Percentiles rank a stretch among this genome's conserved stretches.
Evolutionary conservation across 2,329 filamentous ascomycete genomes (phyloP).

Genomic region (Colletotrichum agaves): DNA sequence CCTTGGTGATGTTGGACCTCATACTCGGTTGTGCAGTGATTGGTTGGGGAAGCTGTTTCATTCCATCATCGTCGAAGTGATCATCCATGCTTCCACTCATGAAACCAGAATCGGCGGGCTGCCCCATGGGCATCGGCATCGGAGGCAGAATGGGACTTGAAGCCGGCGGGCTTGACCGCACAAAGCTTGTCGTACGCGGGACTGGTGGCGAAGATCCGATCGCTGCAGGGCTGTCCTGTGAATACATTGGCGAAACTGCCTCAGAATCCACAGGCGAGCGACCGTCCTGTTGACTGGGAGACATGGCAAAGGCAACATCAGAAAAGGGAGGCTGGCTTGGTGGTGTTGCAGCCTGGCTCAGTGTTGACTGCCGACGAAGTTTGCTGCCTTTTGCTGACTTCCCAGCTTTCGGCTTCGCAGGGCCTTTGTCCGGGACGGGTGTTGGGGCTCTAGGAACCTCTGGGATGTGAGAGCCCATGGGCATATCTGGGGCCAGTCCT

Average conservation of each 20-base stretch:
- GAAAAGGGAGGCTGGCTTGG: constrained; percentile 48
- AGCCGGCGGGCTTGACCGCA: constrained; percentile 70
- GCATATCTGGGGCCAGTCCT: constrained; percentile 58
- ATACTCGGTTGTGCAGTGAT: constrained; percentile 43
- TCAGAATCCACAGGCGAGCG: constrained; percentile 64
- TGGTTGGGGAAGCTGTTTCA: constrained; percentile 53
- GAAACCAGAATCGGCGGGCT: constrained; percentile 82
- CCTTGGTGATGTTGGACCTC: constrained; percentile 48
- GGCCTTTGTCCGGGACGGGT: constrained; percentile 69
- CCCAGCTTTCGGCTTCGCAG: constrained; percentile 42
- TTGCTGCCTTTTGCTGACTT: constrained; percentile 57
- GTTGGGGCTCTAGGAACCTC: constrained; percentile 82
- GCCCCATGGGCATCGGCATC: constrained; percentile 68
- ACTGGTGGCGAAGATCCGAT: constrained; percentile 93
- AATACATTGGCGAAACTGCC: constrained; percentile 62
- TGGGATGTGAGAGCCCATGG: constrained; percentile 67
- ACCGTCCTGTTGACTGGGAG: constrained; percentile 59
- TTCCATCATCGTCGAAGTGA: constrained; percentile 70
- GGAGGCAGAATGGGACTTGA: constrained; percentile 83
- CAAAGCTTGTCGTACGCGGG: constrained; percentile 68
- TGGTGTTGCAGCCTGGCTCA: constrained; percentile 54
- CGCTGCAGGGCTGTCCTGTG: constrained; percentile 78
- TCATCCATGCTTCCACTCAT: constrained; percentile 83
- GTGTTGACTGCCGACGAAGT: constrained; percentile 70
- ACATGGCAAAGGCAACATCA: constrained; percentile 60